phyloP scores from a whole-genome alignment of 768 basidiomycete genomes.

The Piloderma croceum region DNA sequence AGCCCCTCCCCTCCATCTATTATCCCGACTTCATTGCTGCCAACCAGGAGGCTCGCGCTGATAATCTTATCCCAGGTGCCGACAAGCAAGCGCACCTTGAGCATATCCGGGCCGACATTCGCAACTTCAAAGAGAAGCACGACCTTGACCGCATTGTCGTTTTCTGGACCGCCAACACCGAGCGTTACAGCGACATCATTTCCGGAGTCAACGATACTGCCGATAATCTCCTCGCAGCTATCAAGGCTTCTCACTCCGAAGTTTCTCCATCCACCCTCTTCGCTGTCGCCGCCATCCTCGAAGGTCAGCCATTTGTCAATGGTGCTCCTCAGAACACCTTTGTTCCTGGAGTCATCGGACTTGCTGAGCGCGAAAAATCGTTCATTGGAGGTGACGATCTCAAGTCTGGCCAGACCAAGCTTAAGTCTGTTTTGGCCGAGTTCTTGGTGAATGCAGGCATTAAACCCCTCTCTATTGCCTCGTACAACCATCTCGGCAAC shows the following conservation, averaged over 20 bases:
- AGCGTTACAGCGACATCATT: constrained; percentile 94
- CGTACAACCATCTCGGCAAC: constrained; percentile 98
- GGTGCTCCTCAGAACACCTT: constrained; percentile 99
- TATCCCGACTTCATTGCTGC: constrained; percentile 98
- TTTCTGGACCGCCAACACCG: constrained; percentile 99
- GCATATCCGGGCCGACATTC: constrained; percentile 88
- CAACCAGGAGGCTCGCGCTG: constrained; percentile 93
- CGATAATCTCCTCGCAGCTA: constrained; percentile 74
- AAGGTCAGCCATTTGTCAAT: constrained; percentile 92
- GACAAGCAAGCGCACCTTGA: constrained; percentile 92
- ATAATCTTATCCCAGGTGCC: constrained; percentile 81
- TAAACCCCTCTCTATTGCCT: constrained; percentile 94
- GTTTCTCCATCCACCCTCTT: constrained; percentile 96
- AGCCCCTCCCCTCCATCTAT: constrained; percentile 91
- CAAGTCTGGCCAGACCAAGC: constrained; percentile 96
- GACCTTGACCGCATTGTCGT: constrained; percentile 83
- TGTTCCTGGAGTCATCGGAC: constrained; percentile 88
- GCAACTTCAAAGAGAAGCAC: constrained; percentile 82
- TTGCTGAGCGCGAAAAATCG: constrained; percentile 81
- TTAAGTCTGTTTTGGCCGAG: constrained; percentile 95
- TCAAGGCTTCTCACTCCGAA: constrained; percentile 82
- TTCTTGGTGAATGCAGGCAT: constrained; percentile 99
- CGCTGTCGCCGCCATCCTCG: constrained; percentile 92
- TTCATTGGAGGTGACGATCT: constrained; percentile 99
- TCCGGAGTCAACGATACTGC: constrained; percentile 94